Evolutionary conservation across 257 asterid species (phyloP).

Genomic region (Gentiana macrophylla): DNA sequence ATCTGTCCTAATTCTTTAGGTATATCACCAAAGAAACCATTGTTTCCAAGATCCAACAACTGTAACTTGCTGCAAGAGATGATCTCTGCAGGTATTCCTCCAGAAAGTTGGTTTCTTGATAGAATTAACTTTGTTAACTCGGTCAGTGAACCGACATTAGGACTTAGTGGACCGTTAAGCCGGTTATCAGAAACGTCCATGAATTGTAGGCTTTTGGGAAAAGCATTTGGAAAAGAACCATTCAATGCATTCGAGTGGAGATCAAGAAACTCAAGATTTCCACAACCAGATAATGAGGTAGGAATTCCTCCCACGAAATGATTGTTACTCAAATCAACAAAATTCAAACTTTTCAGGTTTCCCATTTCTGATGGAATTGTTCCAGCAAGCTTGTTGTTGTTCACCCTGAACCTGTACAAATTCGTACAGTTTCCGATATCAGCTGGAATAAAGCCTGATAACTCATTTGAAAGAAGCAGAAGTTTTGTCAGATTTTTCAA

Average conservation of each 20-base stretch:
- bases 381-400: constrained; percentile 62
- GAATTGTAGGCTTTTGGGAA: constrained; percentile 68
- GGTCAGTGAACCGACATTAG: constrained; percentile 44
- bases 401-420: constrained; percentile 70
- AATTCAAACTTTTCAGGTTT: constrained; percentile 46
- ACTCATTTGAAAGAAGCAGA: constrained; percentile 57
- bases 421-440: constrained; percentile 80
- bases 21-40: constrained; percentile 57
- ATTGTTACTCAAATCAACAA: constrained; percentile 70
- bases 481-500: constrained; percentile 63
- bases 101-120: constrained; percentile 60
- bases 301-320: constrained; percentile 64
- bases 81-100: constrained; percentile 65
- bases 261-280: constrained; percentile 82
- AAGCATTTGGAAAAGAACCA: constrained; percentile 54
- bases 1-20: constrained; percentile 67
- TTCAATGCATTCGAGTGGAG: constrained; percentile 60
- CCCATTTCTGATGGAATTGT: constrained; percentile 87
- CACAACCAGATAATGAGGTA: constrained; percentile 50
- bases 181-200: constrained; percentile 73
- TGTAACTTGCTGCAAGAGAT: constrained; percentile 64
- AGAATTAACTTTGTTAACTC: constrained; percentile 70
- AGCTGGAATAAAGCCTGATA: constrained; percentile 77
- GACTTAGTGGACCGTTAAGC: constrained; percentile 43
- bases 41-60: constrained; percentile 68